Evolutionary conservation across 1,284 basidiomycete genomes (phyloP), one percentile per base, ranked within the genome.

Genomic region (Heterobasidion parviporum): DNA sequence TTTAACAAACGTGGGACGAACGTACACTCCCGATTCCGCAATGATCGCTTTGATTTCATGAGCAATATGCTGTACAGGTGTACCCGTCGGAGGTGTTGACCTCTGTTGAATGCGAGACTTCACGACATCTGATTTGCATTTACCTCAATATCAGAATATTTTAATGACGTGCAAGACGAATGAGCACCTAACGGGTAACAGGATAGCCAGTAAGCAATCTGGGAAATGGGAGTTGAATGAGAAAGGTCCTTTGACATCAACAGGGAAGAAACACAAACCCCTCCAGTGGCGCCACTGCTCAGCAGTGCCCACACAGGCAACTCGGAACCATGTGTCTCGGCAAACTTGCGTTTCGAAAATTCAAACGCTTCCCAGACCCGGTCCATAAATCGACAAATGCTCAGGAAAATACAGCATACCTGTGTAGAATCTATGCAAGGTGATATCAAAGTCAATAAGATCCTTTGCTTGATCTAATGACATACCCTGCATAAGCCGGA

Each of bases 131-230:
- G 56, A 1, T 43, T 5, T 5, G 5, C 26, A 26, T 26, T 26
- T 26, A 26, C 26, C 26, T 26, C 26, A 26, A 26, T 26, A 26
- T 15, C 20, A n/a, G 7, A 50, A 53, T 34, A 33, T 9, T 52
- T 38, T 46, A n/a, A 46, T n/a, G n/a, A 18, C 2, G 34, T 7
- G 20, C 12, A 49, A 46, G 46, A 43, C 0, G 12, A 35, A 36
- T 20, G 61, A 69, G 18, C 52, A 87, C 87, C 87, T 5, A 94
- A 74, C 0, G 93, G 95, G 68, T 97, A 98, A 66, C 87, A 95
- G 2, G 92, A 81, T 3, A 97, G 77, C 96, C 96, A 99, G 68
- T 99, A 98, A 1, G 85, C 85, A 50, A 94, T 83, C 87, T 91
- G 57, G 16, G 49, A 8, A 10, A 38, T 9, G 15, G 26, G 9